Base-by-base conservation (phyloP, 108 stramenopile species). In the Aurantiochytrium sp. region DNA sequence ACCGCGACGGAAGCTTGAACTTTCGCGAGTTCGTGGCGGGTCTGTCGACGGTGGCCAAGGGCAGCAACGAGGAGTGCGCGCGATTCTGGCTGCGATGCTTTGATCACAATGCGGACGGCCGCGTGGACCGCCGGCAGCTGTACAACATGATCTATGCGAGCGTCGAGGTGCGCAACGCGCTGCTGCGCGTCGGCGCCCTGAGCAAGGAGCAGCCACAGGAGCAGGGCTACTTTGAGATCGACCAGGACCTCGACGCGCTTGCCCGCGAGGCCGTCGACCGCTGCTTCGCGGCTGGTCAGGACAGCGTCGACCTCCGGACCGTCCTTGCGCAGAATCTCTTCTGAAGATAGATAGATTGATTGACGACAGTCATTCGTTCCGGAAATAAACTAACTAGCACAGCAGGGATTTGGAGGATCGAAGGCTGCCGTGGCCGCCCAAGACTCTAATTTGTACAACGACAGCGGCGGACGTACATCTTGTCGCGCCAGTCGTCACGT, bases 21-120 rank as follows among this genome's bases (percentile, higher is more conserved):
- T 81, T 81, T 17, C 73, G 73, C 2, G 73, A 81, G 45, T 81
- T 81, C 45, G 45, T 48, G 17, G 73, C 73, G n/a, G 73, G 73
- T 41, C 73, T 81, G 12, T 81, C 73, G 15, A 81, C 73, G n/a
- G 73, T 81, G 21, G 39, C 32, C n/a, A 81, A 81, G 45, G 73
- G 73, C 12, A 81, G 12, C 42, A 24, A 41, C n/a, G 73, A 81
- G 30, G 73, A 81, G 24, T 12, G 73, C n/a, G 39, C 42, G 17
- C 73, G 73, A 2, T 81, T 81, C 1, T 81, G 73, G 73, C 24
- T 81, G 6, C 73, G 73, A 0, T 81, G 73, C 32, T 81, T 81
- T 2, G 73, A 81, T 24, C 42, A 48, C n/a, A 48, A 81, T 1
- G 39, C 42, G 1, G 73, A 81, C 30, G 73, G 73, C 24, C 73